Percentiles rank a stretch among this genome's conserved stretches.
Conservation (phyloP, 768 basidiomycete species). For the Podaxis rugospora region DNA sequence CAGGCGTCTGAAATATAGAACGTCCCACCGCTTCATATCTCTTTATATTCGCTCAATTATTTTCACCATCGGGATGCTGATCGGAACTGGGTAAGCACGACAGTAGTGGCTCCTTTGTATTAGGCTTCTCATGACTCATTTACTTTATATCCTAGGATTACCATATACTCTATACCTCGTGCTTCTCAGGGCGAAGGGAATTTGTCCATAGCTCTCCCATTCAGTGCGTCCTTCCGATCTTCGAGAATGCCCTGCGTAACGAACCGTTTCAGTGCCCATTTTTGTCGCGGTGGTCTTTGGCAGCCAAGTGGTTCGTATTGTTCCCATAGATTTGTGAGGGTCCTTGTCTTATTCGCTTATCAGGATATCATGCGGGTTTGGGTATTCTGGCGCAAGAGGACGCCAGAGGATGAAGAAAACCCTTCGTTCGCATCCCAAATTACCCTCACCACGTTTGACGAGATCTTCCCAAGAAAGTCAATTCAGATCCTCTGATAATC, state of each 20-base stretch:
- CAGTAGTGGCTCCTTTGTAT: background rate
- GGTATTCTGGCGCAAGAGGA: slow-evolving; percentile 8
- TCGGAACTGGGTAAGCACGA: background rate
- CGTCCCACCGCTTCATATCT: background rate
- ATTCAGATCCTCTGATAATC: background rate
- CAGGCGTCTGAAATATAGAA: background rate
- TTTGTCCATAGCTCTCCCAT: slow-evolving; percentile 6
- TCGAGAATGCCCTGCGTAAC: background rate
- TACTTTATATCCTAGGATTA: background rate
- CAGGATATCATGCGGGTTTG: slow-evolving; percentile 9
- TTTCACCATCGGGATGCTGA: slow-evolving; percentile 1
- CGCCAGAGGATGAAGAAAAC: slow-evolving; percentile 1
- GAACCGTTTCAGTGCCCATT: background rate
- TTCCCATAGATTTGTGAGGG: background rate
- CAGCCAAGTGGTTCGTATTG: background rate
- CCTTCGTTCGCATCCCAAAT: background rate
- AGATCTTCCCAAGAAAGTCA: background rate
- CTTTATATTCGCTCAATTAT: slow-evolving; percentile 9
- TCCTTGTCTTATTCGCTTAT: background rate
- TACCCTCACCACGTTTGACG: background rate
- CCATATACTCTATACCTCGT: background rate
- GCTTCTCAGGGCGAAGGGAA: background rate
- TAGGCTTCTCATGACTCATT: background rate
- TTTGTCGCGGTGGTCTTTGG: slow-evolving; percentile 10
- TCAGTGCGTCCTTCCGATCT: background rate